Conservation (phyloP, 2,329 filamentous ascomycete genomes). For the Diplodia seriata region DNA sequence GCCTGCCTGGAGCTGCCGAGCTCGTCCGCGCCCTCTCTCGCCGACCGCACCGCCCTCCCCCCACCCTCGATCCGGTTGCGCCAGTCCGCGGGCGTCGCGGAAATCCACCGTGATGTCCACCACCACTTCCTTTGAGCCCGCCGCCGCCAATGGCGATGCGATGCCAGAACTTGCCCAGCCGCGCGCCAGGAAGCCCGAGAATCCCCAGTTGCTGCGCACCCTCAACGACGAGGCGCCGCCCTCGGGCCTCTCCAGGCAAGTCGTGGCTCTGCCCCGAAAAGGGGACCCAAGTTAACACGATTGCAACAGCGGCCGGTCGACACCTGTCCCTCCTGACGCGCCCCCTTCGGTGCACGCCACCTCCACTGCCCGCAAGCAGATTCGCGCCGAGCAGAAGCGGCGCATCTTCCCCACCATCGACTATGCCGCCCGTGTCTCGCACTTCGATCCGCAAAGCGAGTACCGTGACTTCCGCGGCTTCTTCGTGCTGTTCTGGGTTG, state of each 20-base stretch:
- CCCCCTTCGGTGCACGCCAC: conserved; percentile 90
- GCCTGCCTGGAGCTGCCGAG: not conserved
- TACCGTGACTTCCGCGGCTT: conserved; percentile 96
- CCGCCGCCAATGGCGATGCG: conserved; percentile 37
- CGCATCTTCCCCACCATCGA: conserved; percentile 93
- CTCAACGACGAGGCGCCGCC: conserved; percentile 43
- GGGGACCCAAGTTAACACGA: conserved; percentile 23
- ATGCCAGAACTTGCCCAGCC: conserved; percentile 41
- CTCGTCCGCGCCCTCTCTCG: conserved; percentile 6
- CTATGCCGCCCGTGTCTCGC: conserved; percentile 87
- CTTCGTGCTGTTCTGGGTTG: conserved; percentile 98
- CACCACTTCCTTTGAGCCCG: conserved; percentile 29
- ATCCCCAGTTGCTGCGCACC: conserved; percentile 46
- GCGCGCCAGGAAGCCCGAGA: conserved; percentile 46
- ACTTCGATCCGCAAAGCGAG: conserved; percentile 92
- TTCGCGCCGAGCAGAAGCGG: conserved; percentile 78
- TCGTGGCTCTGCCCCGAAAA: not conserved
- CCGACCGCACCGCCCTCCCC: not conserved
- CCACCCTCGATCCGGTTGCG: not conserved
- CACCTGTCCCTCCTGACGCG: conserved; percentile 84
- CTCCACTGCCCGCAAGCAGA: conserved; percentile 82
- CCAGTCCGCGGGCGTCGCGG: conserved; percentile 16
- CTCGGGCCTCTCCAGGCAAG: conserved; percentile 48
- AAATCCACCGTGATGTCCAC: conserved; percentile 16
- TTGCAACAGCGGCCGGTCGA: conserved; percentile 73